Conservation (phyloP, 768 basidiomycete genomes). For the Lentinus brumalis region DNA sequence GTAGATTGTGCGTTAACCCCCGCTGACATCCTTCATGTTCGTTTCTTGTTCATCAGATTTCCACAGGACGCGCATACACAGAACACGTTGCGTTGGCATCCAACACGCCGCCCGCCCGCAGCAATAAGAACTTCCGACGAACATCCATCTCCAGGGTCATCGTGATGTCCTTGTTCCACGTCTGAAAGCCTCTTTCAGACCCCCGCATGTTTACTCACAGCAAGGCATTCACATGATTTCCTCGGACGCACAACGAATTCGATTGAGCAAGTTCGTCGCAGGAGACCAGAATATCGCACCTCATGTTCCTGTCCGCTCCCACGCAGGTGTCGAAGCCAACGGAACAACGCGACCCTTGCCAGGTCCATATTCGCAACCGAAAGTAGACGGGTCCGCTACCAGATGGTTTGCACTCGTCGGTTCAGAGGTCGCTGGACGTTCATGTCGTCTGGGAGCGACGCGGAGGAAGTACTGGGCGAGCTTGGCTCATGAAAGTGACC, state of each 20-base stretch:
- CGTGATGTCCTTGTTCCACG: slow-evolving; percentile 8
- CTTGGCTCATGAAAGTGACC: not conserved
- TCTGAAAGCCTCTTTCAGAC: slow-evolving; percentile 11
- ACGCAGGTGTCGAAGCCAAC: not conserved
- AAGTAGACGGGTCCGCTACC: too few relatives aligned
- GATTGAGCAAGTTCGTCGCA: not conserved
- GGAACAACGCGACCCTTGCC: too few relatives aligned
- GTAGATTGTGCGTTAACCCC: not conserved
- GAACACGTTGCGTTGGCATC: not conserved
- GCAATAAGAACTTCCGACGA: not conserved
- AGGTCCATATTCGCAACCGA: too few relatives aligned
- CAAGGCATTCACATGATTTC: slow-evolving; percentile 11
- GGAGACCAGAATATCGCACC: not conserved
- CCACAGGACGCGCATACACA: too few relatives aligned
- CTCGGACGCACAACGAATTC: not conserved
- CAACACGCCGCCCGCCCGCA: not conserved
- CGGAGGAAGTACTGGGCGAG: not conserved
- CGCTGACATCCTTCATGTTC: not conserved
- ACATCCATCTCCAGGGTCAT: not conserved
- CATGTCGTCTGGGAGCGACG: too few relatives aligned
- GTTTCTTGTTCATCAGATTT: not conserved
- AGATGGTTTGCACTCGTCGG: too few relatives aligned
- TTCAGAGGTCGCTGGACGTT: too few relatives aligned
- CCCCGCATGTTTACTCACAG: not conserved
- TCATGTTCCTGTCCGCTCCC: not conserved